phyloP scores from a whole-genome alignment of 257 asterid species.

The Penstemon davidsonii region DNA sequence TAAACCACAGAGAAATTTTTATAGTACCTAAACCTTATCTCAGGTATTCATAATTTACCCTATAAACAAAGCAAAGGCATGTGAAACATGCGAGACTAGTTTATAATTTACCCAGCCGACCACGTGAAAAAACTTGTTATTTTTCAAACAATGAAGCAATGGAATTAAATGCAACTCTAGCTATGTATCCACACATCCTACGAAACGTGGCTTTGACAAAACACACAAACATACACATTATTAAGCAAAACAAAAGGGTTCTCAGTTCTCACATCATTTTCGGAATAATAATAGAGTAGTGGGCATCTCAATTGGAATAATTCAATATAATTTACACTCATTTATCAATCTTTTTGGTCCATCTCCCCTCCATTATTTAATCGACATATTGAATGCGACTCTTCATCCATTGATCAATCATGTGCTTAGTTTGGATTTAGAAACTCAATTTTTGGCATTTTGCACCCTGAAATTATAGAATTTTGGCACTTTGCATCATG shows the following conservation, averaged over 20 bases:
- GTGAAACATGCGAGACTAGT: conserved; percentile 31
- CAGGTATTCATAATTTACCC: too few relatives aligned
- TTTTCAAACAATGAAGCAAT: conserved; percentile 19
- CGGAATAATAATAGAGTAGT: neutral
- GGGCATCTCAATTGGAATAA: conserved; percentile 23
- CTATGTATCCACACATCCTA: neutral
- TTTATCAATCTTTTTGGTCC: neutral
- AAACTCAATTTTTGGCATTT: neutral
- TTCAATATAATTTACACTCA: conserved; percentile 17
- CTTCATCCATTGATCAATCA: neutral
- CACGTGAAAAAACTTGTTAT: conserved; percentile 27
- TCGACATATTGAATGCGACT: neutral
- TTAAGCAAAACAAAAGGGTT: neutral
- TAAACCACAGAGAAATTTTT: too few relatives aligned
- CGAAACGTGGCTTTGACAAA: conserved; percentile 34
- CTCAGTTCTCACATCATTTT: conserved; percentile 3
- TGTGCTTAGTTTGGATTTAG: conserved; percentile 3
- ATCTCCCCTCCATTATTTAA: neutral
- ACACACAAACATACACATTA: conserved; percentile 17
- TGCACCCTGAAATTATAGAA: too few relatives aligned
- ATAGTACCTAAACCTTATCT: too few relatives aligned
- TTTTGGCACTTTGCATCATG: too few relatives aligned
- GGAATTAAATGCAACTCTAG: conserved; percentile 29
- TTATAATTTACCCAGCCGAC: conserved; percentile 19
- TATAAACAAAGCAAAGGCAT: neutral